Evolutionary conservation across 805 yeast species (phyloP), one percentile per base, ranked within the genome.

Genomic region (Myxozyma lipomycoides): DNA sequence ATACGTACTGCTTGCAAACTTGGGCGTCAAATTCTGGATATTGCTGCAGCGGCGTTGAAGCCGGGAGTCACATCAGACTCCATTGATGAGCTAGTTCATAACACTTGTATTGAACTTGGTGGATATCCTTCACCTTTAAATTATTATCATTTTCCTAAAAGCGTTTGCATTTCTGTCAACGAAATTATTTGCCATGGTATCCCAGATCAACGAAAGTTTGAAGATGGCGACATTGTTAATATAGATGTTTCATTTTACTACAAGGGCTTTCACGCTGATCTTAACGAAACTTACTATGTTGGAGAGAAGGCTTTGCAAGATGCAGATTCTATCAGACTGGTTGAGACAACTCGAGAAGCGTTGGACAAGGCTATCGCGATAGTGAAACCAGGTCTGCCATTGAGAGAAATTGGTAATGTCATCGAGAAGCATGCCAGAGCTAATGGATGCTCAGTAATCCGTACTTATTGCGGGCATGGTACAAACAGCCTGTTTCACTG

Each of bases 171-270:
- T 1, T 88, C 96, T 1, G 84, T 93, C 40, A 93, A 93, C 69
- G 98, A 93, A 73, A 82, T 89, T 51, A 86, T 93, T 54, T 93
- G 98, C 67, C 98, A 93, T 69, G 98, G 98, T 57, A 86, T 93
- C 52, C 98, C 98, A 24, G 98, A 93, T 70, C 78, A 86, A 71
- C 78, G 90, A 48, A 82, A 82, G 30, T 76, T 93, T 57, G 72
- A 86, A 67, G 98, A 91, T 60, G 98, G 98, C 52, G 98, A 93
- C 66, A 91, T 93, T 60, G 78, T 93, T 53, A 93, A 93, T 66
- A 73, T 93, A 57, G 98, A 93, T 67, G 86, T 93, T 43, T 78
- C 96, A 2, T 68, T 93, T 47, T 93, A 78, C 71, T 79, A 84
- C 69, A 78, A 85, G 59, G 98, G 98, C 1, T 81, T 81, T 71